Percentiles rank a stretch among this genome's conserved stretches.
These are phyloP conservation scores for Neurospora sublineolata DNA, from an alignment of 495 filamentous ascomycete genomes.

Conservation along the genomic window DNA sequence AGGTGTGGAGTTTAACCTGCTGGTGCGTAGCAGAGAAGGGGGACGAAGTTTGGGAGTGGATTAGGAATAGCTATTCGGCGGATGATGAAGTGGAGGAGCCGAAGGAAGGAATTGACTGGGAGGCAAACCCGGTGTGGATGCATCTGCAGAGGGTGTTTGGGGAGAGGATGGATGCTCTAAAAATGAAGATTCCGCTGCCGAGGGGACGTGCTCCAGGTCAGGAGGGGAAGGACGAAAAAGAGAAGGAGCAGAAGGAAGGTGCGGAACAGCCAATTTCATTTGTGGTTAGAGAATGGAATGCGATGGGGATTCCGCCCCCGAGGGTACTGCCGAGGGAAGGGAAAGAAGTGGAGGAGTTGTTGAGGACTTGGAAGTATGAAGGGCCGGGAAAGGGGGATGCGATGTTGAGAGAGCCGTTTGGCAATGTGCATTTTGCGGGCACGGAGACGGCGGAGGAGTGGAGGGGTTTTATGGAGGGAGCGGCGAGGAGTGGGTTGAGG, in stretches of 20 bases:
- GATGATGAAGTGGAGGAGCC: constrained; percentile 6
- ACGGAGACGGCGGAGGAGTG: constrained; percentile 33
- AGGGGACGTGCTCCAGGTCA: neutral
- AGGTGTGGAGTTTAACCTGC: neutral
- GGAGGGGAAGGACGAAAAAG: neutral
- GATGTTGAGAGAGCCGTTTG: constrained; percentile 14
- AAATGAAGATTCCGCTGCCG: neutral
- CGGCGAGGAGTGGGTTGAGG: constrained; percentile 25
- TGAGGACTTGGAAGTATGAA: neutral
- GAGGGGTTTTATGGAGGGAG: constrained; percentile 43
- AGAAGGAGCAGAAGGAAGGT: neutral
- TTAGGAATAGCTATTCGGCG: constrained; percentile 31
- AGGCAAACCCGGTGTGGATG: neutral
- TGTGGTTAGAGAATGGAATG: neutral
- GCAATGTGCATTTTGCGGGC: constrained; percentile 37
- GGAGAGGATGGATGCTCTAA: neutral
- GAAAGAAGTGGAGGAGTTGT: neutral
- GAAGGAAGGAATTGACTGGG: neutral
- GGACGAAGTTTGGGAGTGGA: neutral
- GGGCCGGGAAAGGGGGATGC: constrained; percentile 10
- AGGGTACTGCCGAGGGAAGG: neutral
- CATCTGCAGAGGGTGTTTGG: constrained; percentile 3
- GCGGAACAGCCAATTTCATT: neutral
- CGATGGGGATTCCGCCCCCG: neutral
- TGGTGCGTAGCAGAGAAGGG: neutral